Percentiles rank a stretch among this genome's conserved stretches.
Conservation (phyloP, 2,329 filamentous ascomycete species). For the Chalaropsis thielavioides region DNA sequence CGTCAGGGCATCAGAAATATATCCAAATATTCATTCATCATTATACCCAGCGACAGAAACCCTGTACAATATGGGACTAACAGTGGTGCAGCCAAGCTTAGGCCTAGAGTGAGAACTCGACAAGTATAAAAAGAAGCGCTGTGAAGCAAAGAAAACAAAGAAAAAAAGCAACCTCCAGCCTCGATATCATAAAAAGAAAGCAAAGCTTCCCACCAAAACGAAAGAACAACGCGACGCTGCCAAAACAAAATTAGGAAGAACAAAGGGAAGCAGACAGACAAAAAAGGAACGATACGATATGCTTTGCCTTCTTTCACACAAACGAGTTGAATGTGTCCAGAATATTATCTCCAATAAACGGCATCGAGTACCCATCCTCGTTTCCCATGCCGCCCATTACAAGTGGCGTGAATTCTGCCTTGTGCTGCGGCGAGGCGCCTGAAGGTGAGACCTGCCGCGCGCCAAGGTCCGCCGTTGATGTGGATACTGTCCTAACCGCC, state of each 20-base stretch:
- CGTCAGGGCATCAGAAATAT: neutral
- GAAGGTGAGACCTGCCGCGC: neutral
- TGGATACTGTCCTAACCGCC: neutral
- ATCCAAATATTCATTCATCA: neutral
- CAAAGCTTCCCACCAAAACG: neutral
- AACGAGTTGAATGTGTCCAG: neutral
- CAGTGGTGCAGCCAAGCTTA: no score
- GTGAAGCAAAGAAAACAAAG: neutral
- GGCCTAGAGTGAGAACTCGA: neutral
- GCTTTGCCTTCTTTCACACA: neutral
- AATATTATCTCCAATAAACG: neutral
- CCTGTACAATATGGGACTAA: neutral
- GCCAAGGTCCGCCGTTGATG: neutral
- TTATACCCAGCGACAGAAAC: neutral
- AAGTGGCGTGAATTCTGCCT: neutral
- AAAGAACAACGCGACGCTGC: neutral
- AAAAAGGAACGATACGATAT: neutral
- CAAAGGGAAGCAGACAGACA: neutral
- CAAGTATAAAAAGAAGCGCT: neutral
- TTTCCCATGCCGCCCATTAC: neutral
- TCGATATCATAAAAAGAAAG: neutral
- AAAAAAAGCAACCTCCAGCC: no score
- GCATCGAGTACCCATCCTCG: neutral
- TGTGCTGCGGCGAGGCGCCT: neutral
- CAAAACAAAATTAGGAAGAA: neutral